These are phyloP conservation scores for Penicillium cataractarum DNA, from an alignment of 495 filamentous ascomycete genomes.

Conservation along the genomic window DNA sequence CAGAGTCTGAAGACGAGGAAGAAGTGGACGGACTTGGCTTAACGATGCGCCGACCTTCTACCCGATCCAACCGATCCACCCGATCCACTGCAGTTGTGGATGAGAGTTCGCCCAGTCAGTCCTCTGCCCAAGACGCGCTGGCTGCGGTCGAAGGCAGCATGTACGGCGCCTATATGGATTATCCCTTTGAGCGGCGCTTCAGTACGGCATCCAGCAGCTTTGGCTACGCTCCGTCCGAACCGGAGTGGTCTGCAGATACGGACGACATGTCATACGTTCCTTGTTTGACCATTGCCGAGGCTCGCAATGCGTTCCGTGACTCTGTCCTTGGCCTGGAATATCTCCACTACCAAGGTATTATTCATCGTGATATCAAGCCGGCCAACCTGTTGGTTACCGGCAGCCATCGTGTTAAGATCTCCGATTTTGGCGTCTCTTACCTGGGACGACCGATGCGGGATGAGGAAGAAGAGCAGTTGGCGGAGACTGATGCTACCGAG, in stretches of 20 bases:
- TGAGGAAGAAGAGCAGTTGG: constrained; percentile 75
- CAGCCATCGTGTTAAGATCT: constrained; percentile 91
- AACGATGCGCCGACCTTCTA: constrained; percentile 37
- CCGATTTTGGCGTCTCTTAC: constrained; percentile 99
- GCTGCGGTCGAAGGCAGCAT: constrained; percentile 73
- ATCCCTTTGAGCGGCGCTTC: constrained; percentile 49
- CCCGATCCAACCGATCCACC: constrained; percentile 41
- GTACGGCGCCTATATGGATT: constrained; percentile 71
- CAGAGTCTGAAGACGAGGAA: constrained; percentile 61
- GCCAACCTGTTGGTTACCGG: constrained; percentile 92
- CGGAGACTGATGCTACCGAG: constrained; percentile 80
- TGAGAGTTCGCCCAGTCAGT: constrained; percentile 45
- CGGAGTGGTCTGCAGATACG: constrained; percentile 55
- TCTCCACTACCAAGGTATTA: constrained; percentile 93
- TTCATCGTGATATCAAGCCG: constrained; percentile 98
- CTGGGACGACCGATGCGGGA: constrained; percentile 82
- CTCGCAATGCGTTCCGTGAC: constrained; percentile 88
- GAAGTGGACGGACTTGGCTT: constrained; percentile 46
- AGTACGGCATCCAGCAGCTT: constrained; percentile 53
- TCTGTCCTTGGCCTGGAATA: constrained; percentile 94
- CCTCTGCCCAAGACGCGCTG: constrained; percentile 51
- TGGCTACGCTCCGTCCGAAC: constrained; percentile 60
- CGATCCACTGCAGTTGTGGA: constrained; percentile 39
- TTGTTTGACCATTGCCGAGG: constrained; percentile 81
- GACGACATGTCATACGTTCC: constrained; percentile 90